phyloP scores from a whole-genome alignment of 306 rosid species.

The Calophaca sinica region DNA sequence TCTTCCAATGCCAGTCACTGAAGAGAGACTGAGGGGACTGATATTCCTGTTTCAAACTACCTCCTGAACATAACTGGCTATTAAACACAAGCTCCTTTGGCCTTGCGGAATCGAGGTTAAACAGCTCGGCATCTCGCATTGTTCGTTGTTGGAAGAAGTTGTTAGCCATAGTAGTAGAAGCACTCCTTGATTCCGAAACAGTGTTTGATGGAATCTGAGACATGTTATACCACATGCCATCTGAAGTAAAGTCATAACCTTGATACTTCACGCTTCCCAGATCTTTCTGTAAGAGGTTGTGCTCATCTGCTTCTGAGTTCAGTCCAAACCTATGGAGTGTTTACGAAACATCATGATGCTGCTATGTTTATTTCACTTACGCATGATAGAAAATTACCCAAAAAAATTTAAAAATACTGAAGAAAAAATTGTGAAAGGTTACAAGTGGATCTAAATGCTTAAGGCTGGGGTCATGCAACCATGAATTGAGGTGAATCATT shows the following conservation, averaged over 20 bases:
- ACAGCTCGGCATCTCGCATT: constrained; percentile 52
- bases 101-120: constrained; percentile 50
- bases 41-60: constrained; percentile 60
- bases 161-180: constrained; percentile 49
- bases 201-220: constrained; percentile 53
- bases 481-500: constrained; percentile 19
- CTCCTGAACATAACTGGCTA: constrained; percentile 52
- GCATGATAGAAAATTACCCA: constrained; percentile 28
- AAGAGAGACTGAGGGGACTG: constrained; percentile 61
- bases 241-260: constrained; percentile 57
- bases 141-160: constrained; percentile 55
- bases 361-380: constrained; percentile 5
- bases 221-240: constrained; percentile 60
- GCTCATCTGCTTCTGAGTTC: constrained; percentile 59
- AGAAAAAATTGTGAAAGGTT: constrained; percentile 5
- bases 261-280: constrained; percentile 58
- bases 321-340: constrained; percentile 55
- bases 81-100: constrained; percentile 55
- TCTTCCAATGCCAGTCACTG: constrained; percentile 67
- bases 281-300: constrained; percentile 57
- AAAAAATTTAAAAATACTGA: background rate
- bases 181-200: constrained; percentile 54
- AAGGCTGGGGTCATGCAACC: constrained; percentile 7
- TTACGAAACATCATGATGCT: constrained; percentile 31
- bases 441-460: constrained; percentile 10